Conservation (phyloP, 495 filamentous ascomycete species). For the Podospora fimiseda region DNA sequence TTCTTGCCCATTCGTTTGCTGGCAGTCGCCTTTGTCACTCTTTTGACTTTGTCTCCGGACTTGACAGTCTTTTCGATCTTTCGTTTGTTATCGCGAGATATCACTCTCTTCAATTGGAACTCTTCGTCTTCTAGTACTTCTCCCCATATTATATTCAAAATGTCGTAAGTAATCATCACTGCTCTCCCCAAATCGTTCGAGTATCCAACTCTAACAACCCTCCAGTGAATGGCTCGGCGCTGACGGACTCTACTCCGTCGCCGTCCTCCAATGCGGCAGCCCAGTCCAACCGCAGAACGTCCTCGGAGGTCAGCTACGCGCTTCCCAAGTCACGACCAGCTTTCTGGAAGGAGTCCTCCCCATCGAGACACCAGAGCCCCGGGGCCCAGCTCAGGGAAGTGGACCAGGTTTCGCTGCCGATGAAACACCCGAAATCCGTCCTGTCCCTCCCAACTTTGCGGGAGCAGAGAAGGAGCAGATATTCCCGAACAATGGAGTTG, state of each 20-base stretch:
- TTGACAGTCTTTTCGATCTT: no score
- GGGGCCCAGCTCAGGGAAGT: neutral
- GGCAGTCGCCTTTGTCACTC: no score
- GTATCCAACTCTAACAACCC: neutral
- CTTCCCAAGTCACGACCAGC: constrained; percentile 33
- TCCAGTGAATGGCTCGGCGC: neutral
- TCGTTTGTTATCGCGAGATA: no score
- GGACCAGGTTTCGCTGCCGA: no score
- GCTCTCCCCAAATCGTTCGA: neutral
- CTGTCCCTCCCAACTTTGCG: neutral
- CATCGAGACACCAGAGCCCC: neutral
- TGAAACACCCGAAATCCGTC: neutral
- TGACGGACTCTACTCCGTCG: neutral
- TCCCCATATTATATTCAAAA: no score
- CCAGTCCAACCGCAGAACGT: neutral
- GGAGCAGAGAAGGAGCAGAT: neutral
- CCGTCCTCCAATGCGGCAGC: neutral
- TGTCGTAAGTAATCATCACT: neutral
- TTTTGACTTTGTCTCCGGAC: no score
- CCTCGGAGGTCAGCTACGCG: constrained; percentile 4
- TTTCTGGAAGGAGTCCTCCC: neutral
- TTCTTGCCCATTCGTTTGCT: no score
- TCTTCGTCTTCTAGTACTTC: no score
- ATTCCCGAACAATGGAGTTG: no score
- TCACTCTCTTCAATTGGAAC: no score